phyloP scores from a whole-genome alignment of 352 stramenopile genomes.

The Globisporangium mamillatum region DNA sequence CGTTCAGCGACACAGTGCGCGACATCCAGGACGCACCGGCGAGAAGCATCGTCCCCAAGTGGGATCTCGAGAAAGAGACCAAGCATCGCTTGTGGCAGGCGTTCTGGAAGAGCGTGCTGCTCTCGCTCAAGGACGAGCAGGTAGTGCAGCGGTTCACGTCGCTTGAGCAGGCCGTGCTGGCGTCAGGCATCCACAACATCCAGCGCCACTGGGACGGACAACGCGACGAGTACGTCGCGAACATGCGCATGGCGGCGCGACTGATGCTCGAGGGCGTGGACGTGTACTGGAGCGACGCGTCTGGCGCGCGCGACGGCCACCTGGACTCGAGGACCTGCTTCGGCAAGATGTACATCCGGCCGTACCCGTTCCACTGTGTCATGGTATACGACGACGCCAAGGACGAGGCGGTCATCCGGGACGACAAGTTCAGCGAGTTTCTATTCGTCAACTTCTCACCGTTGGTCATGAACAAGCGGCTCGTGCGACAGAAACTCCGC shows the following conservation, averaged over 20 bases:
- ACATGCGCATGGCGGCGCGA: conserved; percentile 25
- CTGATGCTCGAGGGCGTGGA: conserved; percentile 42
- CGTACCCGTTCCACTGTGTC: conserved; percentile 54
- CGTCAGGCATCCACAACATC: conserved; percentile 34
- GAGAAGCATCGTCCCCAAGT: conserved; percentile 26
- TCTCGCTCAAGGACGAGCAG: conserved; percentile 22
- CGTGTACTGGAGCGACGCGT: conserved; percentile 37
- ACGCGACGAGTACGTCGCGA: conserved; percentile 22
- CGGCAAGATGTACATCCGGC: conserved; percentile 44
- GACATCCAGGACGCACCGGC: conserved; percentile 30
- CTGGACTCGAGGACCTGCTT: conserved; percentile 40
- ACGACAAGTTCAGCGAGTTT: conserved; percentile 27
- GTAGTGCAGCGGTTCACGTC: conserved; percentile 27
- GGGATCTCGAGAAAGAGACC: conserved; percentile 41
- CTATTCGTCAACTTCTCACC: conserved; percentile 38
- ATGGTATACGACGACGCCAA: conserved; percentile 50
- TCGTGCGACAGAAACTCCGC: conserved; percentile 33
- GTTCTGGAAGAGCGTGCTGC: conserved; percentile 41
- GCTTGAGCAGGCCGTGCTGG: conserved; percentile 29
- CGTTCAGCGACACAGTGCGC: conserved; percentile 44
- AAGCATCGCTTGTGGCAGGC: conserved; percentile 53
- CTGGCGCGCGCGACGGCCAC: conserved; percentile 29
- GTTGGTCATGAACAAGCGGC: conserved; percentile 21
- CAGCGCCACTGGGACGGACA: conserved; percentile 36
- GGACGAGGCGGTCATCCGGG: conserved; percentile 37